Conservation (phyloP, 176 grass and related monocot genomes). For the Cocos nucifera region DNA sequence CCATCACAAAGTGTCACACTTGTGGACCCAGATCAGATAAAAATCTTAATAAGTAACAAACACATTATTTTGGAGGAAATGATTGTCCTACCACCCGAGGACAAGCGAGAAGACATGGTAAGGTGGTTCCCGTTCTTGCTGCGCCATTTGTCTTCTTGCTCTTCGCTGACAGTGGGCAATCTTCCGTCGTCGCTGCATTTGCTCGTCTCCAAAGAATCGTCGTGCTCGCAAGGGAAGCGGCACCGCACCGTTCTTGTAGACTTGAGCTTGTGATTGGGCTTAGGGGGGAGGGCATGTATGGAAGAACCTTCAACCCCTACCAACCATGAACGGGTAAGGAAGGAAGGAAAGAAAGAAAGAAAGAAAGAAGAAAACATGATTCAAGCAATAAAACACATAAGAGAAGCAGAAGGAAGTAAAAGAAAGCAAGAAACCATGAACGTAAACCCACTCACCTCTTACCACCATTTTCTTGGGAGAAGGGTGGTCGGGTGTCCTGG, state of each 20-base stretch:
- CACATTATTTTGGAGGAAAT: neutral
- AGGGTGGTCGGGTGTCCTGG: no score
- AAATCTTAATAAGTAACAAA: neutral
- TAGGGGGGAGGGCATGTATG: no score
- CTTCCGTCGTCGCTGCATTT: neutral
- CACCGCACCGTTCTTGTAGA: conserved; percentile 15
- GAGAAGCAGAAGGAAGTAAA: no score
- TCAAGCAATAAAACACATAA: no score
- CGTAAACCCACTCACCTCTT: no score
- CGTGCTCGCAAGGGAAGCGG: neutral
- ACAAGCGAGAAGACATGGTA: conserved; percentile 43
- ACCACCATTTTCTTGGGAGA: no score
- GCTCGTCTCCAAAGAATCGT: neutral
- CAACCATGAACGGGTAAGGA: no score
- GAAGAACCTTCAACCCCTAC: no score
- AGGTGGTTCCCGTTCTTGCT: conserved; percentile 35
- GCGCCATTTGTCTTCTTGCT: conserved; percentile 21
- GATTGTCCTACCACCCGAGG: conserved; percentile 32
- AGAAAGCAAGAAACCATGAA: no score
- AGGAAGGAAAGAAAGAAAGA: no score
- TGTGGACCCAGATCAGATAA: conserved; percentile 21
- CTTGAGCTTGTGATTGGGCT: conserved; percentile 23
- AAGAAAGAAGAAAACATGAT: no score
- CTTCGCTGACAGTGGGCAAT: conserved; percentile 26
- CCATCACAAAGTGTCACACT: conserved; percentile 16